phyloP scores from a whole-genome alignment of 352 stramenopile genomes.

The Globisporangium alternatum region DNA sequence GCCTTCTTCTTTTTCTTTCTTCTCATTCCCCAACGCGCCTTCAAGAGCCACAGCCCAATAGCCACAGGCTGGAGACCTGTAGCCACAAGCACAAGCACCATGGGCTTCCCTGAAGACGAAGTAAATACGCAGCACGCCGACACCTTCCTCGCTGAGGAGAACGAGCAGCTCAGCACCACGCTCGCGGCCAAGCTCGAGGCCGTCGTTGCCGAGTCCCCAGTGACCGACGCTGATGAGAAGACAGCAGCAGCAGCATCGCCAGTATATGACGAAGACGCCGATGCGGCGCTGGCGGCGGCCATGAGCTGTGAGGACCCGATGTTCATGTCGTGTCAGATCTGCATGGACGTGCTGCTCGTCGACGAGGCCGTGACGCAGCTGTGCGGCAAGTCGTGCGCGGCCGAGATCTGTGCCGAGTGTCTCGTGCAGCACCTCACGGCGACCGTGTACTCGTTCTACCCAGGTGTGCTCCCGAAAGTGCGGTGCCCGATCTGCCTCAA shows the following conservation, averaged over 20 bases:
- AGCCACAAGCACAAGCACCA: background rate
- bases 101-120: background rate
- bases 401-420: slow-evolving; percentile 39
- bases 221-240: background rate
- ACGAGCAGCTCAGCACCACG: background rate
- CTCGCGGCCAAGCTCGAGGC: background rate
- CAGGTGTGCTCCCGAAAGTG: slow-evolving; percentile 58
- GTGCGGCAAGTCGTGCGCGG: slow-evolving; percentile 38
- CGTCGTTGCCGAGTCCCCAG: background rate
- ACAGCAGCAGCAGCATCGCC: background rate
- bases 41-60: too few relatives aligned
- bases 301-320: slow-evolving; percentile 19
- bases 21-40: too few relatives aligned
- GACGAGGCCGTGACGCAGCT: slow-evolving; percentile 32
- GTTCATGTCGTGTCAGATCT: slow-evolving; percentile 54
- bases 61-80: too few relatives aligned
- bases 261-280: background rate
- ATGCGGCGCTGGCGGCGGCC: background rate
- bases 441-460: slow-evolving; percentile 59
- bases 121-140: background rate
- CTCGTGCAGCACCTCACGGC: slow-evolving; percentile 50
- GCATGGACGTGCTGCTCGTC: slow-evolving; percentile 43
- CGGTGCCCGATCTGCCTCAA: slow-evolving; percentile 60
- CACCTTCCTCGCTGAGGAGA: background rate
- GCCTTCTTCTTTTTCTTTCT: too few relatives aligned